A percentile compares a stretch with the other conserved stretches of the same genome.
Evolutionary conservation across 768 basidiomycete genomes (phyloP).

Genomic region (Mrakia gelida): DNA sequence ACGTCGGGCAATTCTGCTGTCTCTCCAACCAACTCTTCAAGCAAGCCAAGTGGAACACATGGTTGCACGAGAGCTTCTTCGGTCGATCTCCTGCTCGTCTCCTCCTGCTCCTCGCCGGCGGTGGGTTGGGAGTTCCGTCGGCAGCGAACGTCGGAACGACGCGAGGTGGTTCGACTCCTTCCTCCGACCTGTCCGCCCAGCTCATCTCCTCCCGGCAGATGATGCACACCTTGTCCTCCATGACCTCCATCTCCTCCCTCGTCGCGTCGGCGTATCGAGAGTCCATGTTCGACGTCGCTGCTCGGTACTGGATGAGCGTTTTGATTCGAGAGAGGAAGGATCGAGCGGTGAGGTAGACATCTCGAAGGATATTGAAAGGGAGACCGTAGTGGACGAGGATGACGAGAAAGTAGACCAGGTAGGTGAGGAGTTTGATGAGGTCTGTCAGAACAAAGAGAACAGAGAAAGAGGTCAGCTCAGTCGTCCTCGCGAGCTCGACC

Average conservation of each 20-base stretch:
- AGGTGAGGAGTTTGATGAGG: slow-evolving; percentile 86
- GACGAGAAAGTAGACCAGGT: slow-evolving; percentile 86
- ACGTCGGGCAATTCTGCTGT: slow-evolving; percentile 98
- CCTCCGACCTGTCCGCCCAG: slow-evolving; percentile 31
- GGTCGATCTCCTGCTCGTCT: slow-evolving; percentile 60
- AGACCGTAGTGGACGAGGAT: slow-evolving; percentile 85
- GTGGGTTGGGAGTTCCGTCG: slow-evolving; percentile 66
- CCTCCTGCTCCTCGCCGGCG: slow-evolving; percentile 7
- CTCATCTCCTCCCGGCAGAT: slow-evolving; percentile 96
- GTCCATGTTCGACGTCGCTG: slow-evolving; percentile 95
- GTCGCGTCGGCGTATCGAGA: slow-evolving; percentile 89
- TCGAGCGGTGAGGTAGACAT: slow-evolving; percentile 90
- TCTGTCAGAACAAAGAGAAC: slow-evolving; percentile 51
- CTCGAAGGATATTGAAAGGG: slow-evolving; percentile 92
- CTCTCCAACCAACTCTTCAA: slow-evolving; percentile 95
- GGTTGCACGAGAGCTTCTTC: slow-evolving; percentile 93
- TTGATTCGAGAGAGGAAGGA: slow-evolving; percentile 84
- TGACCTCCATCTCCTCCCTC: slow-evolving; percentile 69
- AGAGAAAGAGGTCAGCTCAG: too few relatives aligned
- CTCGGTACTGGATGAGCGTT: slow-evolving; percentile 85
- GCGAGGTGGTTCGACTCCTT: slow-evolving; percentile 15
- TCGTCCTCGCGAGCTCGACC: too few relatives aligned
- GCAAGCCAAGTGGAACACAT: slow-evolving; percentile 97
- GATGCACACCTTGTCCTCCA: slow-evolving; percentile 90
- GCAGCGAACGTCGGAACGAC: background rate